A percentile compares a stretch with the other conserved stretches of the same genome.
Evolutionary conservation across 495 filamentous ascomycete genomes (phyloP).

Genomic region (Neurospora hispaniola): DNA sequence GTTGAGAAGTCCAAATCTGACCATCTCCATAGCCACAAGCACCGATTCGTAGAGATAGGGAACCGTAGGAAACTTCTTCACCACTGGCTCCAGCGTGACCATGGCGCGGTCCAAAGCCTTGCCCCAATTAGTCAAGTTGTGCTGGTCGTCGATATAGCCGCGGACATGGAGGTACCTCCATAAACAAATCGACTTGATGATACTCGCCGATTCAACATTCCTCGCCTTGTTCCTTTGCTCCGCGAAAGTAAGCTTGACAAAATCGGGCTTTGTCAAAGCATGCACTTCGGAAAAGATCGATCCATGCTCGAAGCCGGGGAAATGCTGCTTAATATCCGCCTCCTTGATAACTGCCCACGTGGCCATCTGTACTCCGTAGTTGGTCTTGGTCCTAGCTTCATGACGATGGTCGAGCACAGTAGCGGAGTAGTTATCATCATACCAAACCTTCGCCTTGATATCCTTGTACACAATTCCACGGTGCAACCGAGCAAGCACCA

Average conservation of each 20-base stretch:
- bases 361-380: slow-evolving; percentile 49
- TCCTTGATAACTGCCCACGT: slow-evolving; percentile 61
- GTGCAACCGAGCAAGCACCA: slow-evolving; percentile 68
- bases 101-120: slow-evolving; percentile 61
- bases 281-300: slow-evolving; percentile 46
- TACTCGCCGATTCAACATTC: slow-evolving; percentile 48
- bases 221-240: slow-evolving; percentile 30
- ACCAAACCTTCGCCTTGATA: slow-evolving; percentile 75
- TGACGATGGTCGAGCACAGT: slow-evolving; percentile 51
- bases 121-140: slow-evolving; percentile 78
- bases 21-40: slow-evolving; percentile 68
- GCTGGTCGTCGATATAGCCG: slow-evolving; percentile 69
- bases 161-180: slow-evolving; percentile 87
- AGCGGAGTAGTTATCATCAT: slow-evolving; percentile 54
- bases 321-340: slow-evolving; percentile 35
- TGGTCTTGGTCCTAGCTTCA: slow-evolving; percentile 35
- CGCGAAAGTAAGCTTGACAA: slow-evolving; percentile 53
- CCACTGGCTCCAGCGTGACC: slow-evolving; percentile 47
- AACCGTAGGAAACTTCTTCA: slow-evolving; percentile 46
- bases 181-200: slow-evolving; percentile 65
- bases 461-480: slow-evolving; percentile 68
- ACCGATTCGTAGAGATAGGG: slow-evolving; percentile 33
- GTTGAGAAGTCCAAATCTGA: slow-evolving; percentile 69
- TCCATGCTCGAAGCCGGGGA: slow-evolving; percentile 39
- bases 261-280: slow-evolving; percentile 51